Evolutionary conservation across 2,329 filamentous ascomycete species (phyloP).

Genomic region (Beauveria sp.): DNA sequence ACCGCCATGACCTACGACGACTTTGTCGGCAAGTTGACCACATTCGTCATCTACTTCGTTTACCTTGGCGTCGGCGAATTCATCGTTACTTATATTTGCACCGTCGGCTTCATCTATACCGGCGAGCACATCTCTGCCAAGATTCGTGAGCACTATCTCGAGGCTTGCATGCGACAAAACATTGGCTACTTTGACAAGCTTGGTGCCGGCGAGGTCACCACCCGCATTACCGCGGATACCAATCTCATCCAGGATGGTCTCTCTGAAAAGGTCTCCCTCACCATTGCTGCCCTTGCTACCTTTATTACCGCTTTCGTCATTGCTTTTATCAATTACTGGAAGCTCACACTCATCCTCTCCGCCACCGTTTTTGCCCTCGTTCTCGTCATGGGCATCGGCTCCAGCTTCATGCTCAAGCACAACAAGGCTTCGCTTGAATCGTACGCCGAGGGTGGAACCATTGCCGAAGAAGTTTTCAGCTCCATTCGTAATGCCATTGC

Average conservation of each 20-base stretch:
- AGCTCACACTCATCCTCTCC: constrained; percentile 77
- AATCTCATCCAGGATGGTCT: constrained; percentile 92
- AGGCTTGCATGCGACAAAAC: constrained; percentile 78
- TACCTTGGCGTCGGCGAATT: constrained; percentile 81
- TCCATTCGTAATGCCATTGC: constrained; percentile 88
- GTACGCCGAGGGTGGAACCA: constrained; percentile 76
- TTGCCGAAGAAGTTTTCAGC: constrained; percentile 90
- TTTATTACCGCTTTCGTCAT: constrained; percentile 88
- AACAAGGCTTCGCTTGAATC: constrained; percentile 70
- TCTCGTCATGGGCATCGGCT: constrained; percentile 67
- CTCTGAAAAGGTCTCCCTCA: constrained; percentile 78
- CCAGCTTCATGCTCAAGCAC: constrained; percentile 69
- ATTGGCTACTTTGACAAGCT: constrained; percentile 91
- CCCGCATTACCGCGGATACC: constrained; percentile 87
- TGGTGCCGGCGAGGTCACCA: constrained; percentile 87
- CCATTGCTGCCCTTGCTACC: constrained; percentile 66
- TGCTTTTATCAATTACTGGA: constrained; percentile 87
- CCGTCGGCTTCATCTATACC: constrained; percentile 83
- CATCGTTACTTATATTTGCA: constrained; percentile 67
- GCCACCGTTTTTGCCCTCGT: constrained; percentile 75
- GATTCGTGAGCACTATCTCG: constrained; percentile 75
- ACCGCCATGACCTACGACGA: constrained; percentile 36
- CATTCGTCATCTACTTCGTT: constrained; percentile 72
- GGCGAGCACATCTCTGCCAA: constrained; percentile 73
- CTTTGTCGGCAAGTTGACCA: constrained; percentile 53